Evolutionary conservation across 176 grass and related monocot genomes (phyloP), one percentile per base, ranked within the genome.

Genomic region (Hsuehochloa calcarea): DNA sequence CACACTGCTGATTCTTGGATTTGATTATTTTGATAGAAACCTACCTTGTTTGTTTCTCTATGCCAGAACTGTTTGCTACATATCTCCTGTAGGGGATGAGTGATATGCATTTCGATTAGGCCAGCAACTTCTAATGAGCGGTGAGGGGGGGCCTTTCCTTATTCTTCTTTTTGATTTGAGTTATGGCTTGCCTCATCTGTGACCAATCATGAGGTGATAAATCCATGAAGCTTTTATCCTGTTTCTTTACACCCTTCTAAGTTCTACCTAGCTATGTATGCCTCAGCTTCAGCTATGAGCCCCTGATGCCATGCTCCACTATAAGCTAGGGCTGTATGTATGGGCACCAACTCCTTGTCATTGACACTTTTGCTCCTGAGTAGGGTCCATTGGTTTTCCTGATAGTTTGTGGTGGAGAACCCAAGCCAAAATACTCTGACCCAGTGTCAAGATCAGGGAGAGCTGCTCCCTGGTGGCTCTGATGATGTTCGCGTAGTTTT

Each of bases 131-230:
- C 5, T 20, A 19, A 4, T 23, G 51, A 76, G 0, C 0, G 23
- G 26, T 14, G 27, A 37, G 16, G 15, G 43, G 15, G 43, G 10
- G 5, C 56, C 63, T 35, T 54, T 20, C 1, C n/a, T 71, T 86
- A 6, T 74, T 74, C 43, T 60, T 41, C 22, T 10, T 17, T 17
- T 7, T 81, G 56, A 51, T 11, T 11, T 16, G 40, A 8, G 14
- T 22, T 38, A 72, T 68, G 47, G 50, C 29, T 55, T 54, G 69
- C 19, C 37, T 72, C 70, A 51, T 15, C 69, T 65, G 31, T 77
- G 69, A 72, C 87, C 89, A 91, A 88, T 93, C 67, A 91, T 85
- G 61, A 67, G 89, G 75, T 82, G 82, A 84, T 83, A 91, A 86
- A 75, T 68, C 84, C 51, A 80, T 72, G 49, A 85, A 41, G 49